Evolutionary conservation across 2,329 filamentous ascomycete species (phyloP).

Genomic region (Pestalotiopsis sp.): DNA sequence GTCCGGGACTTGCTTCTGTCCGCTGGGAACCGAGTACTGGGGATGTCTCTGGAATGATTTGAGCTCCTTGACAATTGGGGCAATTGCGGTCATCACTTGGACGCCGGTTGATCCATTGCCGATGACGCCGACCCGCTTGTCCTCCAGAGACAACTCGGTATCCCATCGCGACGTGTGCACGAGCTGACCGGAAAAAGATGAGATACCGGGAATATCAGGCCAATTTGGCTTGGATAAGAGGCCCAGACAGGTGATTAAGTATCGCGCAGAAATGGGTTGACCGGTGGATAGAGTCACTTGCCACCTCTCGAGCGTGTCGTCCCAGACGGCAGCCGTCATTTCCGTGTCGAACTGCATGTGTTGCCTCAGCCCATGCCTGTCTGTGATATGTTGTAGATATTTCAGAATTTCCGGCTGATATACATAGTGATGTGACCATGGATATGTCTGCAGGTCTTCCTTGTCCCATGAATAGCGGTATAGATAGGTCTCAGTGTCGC

Average conservation of each 20-base stretch:
- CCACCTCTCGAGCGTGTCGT: neutral
- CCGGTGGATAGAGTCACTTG: neutral
- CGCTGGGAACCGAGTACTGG: conserved; percentile 2
- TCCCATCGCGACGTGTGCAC: neutral
- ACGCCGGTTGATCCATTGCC: conserved; percentile 3
- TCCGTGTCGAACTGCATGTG: neutral
- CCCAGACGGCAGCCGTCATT: neutral
- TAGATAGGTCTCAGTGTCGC: neutral
- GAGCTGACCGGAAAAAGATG: neutral
- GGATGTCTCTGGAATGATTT: neutral
- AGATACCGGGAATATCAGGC: neutral
- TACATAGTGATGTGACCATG: neutral
- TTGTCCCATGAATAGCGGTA: neutral
- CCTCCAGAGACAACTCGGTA: neutral
- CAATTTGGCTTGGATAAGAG: neutral
- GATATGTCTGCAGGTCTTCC: neutral
- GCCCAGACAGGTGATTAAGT: neutral
- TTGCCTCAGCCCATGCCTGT: neutral
- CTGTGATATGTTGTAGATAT: neutral
- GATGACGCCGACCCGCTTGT: conserved; percentile 3
- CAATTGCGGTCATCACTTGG: neutral
- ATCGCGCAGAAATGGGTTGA: neutral
- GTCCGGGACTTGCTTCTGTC: neutral
- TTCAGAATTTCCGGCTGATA: neutral
- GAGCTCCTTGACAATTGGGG: neutral